These are phyloP conservation scores for Microbotryum saponariae DNA, from an alignment of 1,284 basidiomycete genomes.

Conservation along the genomic window DNA sequence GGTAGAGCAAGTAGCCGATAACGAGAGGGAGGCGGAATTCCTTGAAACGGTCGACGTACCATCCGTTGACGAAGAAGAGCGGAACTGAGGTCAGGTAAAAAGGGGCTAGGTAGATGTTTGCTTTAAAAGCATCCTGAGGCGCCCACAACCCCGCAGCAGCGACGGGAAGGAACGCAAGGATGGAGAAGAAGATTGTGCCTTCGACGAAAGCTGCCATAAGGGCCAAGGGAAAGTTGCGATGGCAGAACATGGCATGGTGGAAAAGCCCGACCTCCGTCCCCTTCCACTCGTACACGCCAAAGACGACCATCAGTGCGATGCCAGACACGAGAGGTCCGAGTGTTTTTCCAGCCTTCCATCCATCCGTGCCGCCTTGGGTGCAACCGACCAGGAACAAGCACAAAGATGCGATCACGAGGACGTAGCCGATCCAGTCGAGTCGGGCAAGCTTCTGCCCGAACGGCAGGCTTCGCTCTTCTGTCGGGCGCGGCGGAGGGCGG, in stretches of 20 bases:
- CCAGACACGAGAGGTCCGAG: constrained; percentile 14
- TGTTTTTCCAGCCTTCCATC: constrained; percentile 10
- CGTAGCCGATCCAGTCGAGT: constrained; percentile 13
- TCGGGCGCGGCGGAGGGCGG: constrained; percentile 11
- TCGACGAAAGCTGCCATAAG: constrained; percentile 13
- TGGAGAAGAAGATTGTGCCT: constrained; percentile 14
- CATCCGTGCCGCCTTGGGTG: constrained; percentile 8
- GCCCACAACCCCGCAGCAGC: constrained; percentile 12
- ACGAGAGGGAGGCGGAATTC: constrained; percentile 1
- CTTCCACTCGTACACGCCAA: constrained; percentile 16
- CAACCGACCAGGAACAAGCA: constrained; percentile 8
- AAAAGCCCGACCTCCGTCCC: constrained; percentile 13
- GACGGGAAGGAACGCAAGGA: constrained; percentile 8
- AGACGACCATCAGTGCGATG: constrained; percentile 9
- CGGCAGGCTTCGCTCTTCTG: constrained; percentile 3
- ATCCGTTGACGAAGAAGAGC: neutral
- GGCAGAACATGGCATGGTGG: constrained; percentile 15
- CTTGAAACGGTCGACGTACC: neutral
- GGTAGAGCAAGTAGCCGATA: constrained; percentile 3
- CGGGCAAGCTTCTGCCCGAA: neutral
- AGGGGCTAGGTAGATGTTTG: constrained; percentile 5
- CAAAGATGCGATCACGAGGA: constrained; percentile 2
- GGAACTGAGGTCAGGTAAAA: constrained; percentile 7
- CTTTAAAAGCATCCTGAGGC: constrained; percentile 11
- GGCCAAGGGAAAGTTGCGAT: constrained; percentile 17